Evolutionary conservation across 1,139 yeast genomes (phyloP).

Genomic region (Candida dubliniensis): DNA sequence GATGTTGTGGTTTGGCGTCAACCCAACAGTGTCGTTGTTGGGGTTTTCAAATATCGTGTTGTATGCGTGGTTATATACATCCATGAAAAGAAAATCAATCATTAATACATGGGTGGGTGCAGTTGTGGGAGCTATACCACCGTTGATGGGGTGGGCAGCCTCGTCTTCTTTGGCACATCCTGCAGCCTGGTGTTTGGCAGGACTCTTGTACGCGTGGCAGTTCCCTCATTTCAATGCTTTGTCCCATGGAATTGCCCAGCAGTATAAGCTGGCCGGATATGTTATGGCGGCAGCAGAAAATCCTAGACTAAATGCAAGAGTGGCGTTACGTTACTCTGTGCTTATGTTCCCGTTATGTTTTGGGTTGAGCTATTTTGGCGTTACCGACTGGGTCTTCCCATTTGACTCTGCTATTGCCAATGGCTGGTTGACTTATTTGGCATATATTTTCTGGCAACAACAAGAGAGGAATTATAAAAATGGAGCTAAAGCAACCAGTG

Average conservation of each 20-base stretch:
- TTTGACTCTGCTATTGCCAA: conserved; percentile 80
- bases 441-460: conserved; percentile 82
- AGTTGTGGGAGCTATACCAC: conserved; percentile 96
- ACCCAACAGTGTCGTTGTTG: conserved; percentile 75
- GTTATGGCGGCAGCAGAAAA: conserved; percentile 95
- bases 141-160: conserved; percentile 99
- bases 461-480: conserved; percentile 57
- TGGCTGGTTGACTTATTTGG: conserved; percentile 80
- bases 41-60: conserved; percentile 78
- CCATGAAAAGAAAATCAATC: conserved; percentile 80
- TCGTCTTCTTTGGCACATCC: conserved; percentile 80
- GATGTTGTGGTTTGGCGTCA: conserved; percentile 76
- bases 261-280: conserved; percentile 90
- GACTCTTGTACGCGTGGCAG: conserved; percentile 93
- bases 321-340: conserved; percentile 82
- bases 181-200: conserved; percentile 94
- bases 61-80: conserved; percentile 88
- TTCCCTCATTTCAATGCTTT: conserved; percentile 96
- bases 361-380: conserved; percentile 74
- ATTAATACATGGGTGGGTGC: conserved; percentile 99
- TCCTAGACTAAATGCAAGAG: conserved; percentile 90
- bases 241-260: conserved; percentile 83
- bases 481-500: conserved; percentile 41
- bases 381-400: conserved; percentile 81
- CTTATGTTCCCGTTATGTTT: conserved; percentile 91